Base-by-base conservation (phyloP, 176 grass and related monocot genomes). In the Rhynchospora tenuis region DNA sequence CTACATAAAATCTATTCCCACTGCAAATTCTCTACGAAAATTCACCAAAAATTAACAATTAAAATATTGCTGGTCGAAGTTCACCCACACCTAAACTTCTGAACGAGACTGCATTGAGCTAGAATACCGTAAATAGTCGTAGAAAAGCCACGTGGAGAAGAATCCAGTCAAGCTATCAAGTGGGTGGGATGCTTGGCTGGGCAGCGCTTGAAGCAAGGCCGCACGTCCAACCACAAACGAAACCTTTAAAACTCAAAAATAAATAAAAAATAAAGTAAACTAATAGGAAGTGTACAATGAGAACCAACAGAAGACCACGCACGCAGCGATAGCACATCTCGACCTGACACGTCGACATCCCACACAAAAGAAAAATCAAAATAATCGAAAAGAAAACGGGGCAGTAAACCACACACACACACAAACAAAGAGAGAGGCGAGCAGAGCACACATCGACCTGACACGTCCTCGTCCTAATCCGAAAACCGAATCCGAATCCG, bases 381-480 rank as follows among this genome's bases (percentile, higher is more conserved):
- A 71, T 9, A 67, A 24, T 24, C 20, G 60, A 64, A 7, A 26
- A 84, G n/a, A n/a, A 45, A 44, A 44, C 22, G 6, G 7, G 43
- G 13, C 45, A 2, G 9, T 0, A 24, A 10, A 81, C 59, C 33
- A 59, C 42, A 64, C 38, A 66, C 59, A 62, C 55, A 29, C 46
- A 31, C 4, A 33, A 33, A 33, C 31, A 33, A 33, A 38, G 2
- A 38, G 33, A 59, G 2, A 27, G 12, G 43, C 28, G 14, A 26
- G n/a, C n/a, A 61, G 62, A 82, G 19, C 33, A 31, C 12, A 17
- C n/a, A 26, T 80, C 42, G 20, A 67, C 7, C 62, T 52, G 80
- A 82, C 44, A 82, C 80, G 60, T 65, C 22, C 43, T 82, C 78
- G 78, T 81, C 58, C 60, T 29, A 68, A 82, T 82, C 77, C 77